Base-by-base conservation (phyloP, 2,329 filamentous ascomycete species). In the Eurotiales sp. region DNA sequence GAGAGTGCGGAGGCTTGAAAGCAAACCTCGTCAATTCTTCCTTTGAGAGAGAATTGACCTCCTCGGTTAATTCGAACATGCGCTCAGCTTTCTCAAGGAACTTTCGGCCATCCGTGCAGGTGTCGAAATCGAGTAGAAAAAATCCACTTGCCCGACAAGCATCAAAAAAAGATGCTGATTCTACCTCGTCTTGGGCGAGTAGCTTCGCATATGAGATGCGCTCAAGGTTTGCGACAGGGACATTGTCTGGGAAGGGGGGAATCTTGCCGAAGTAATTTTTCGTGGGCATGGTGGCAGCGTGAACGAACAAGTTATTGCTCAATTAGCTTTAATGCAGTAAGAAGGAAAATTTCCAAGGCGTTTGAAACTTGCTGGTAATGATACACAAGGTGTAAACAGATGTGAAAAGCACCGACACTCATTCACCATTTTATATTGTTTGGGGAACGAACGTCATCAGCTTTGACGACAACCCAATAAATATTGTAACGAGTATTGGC, bases 21-120 rank as follows among this genome's bases (percentile, higher is more conserved):
- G 46, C 47, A 27, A 32, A 50, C 43, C 36, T 50, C 47, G 34
- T 50, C 47, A 42, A 42, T 7, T 50, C 47, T 3, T 50, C 39
- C 17, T 50, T n/a, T 11, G 19, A n/a, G 22, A 50, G 11, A 4
- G 14, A 25, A 23, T 42, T 42, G 25, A 50, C 37, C 15, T 50
- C 8, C 27, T 50, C 47, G 8, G 21, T 43, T 8, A 50, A 12
- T 19, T 50, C 25, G 10, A 50, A 50, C 47, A 50, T 50, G n/a
- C 11, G 37, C n/a, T 50, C 47, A 8, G 47, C 47, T 11, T 17
- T 21, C 39, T 43, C 25, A 22, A 50, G 40, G 22, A 43, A 32
- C 15, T 19, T 34, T 21, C 43, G 15, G 3, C 47, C 47, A 19
- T 42, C 47, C 10, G 17, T n/a, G 29, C 47, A 50, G 17, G 25